Conservation (phyloP, 1,139 yeast species). For the Geotrichum histeridarum region DNA sequence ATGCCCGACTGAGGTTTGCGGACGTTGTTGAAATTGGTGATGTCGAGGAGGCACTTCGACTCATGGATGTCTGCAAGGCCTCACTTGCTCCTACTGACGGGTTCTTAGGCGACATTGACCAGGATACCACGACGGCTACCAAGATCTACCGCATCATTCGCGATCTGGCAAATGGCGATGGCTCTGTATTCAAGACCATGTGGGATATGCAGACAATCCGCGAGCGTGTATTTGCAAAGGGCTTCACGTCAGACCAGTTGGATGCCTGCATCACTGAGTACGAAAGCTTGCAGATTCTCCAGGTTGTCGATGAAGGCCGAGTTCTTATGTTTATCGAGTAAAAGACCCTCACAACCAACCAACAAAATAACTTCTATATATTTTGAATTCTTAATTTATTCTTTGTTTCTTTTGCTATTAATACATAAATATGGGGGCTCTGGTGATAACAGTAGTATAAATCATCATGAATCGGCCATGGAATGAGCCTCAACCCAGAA, state of each 20-base stretch:
- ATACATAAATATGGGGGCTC: not conserved
- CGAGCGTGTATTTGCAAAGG: slow-evolving; percentile 72
- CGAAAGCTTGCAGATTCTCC: slow-evolving; percentile 70
- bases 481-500: slow-evolving; percentile 47
- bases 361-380: not conserved
- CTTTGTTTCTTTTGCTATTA: not conserved
- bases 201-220: slow-evolving; percentile 57
- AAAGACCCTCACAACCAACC: not conserved
- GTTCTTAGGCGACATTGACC: slow-evolving; percentile 36
- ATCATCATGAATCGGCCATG: not conserved
- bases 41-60: slow-evolving; percentile 91
- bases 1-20: slow-evolving; percentile 82
- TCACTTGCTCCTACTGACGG: slow-evolving; percentile 56
- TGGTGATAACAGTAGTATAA: not conserved
- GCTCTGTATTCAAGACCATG: slow-evolving; percentile 38
- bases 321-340: slow-evolving; percentile 27
- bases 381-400: not conserved
- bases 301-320: slow-evolving; percentile 49
- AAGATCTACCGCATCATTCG: slow-evolving; percentile 60
- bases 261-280: slow-evolving; percentile 73
- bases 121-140: slow-evolving; percentile 48
- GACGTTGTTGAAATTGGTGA: slow-evolving; percentile 67
- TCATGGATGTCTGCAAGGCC: slow-evolving; percentile 79
- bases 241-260: slow-evolving; percentile 76
- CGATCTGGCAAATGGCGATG: slow-evolving; percentile 49